phyloP scores from a whole-genome alignment of 1,284 basidiomycete species.

The Fomitopsis palustris region DNA sequence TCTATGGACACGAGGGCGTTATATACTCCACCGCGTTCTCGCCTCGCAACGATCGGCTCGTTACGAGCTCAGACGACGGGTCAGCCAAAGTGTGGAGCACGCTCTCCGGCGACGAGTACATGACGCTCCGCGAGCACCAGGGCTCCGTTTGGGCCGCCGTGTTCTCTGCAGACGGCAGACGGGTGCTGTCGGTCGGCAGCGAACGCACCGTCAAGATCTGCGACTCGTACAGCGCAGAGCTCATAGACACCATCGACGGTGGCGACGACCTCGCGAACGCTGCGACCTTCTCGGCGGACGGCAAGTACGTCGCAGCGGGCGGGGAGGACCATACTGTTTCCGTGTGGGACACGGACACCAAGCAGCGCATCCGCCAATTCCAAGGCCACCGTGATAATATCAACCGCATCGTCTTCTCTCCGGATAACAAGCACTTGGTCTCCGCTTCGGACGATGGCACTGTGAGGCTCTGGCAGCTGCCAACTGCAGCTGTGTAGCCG shows the following conservation, averaged over 20 bases:
- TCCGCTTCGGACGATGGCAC: slow-evolving; percentile 17
- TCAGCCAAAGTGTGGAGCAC: slow-evolving; percentile 9
- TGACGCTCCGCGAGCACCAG: slow-evolving; percentile 8
- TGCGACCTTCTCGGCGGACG: slow-evolving; percentile 21
- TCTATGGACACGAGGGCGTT: slow-evolving; percentile 11
- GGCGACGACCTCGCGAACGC: slow-evolving; percentile 13
- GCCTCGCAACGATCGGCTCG: slow-evolving; percentile 10
- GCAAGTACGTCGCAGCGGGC: slow-evolving; percentile 17
- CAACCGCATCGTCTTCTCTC: slow-evolving; percentile 13
- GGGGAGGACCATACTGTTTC: slow-evolving; percentile 18
- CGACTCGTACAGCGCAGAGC: slow-evolving; percentile 15
- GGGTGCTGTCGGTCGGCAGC: slow-evolving; percentile 18
- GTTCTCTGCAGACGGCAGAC: slow-evolving; percentile 21
- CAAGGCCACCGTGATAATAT: slow-evolving; percentile 17
- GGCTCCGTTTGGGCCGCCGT: slow-evolving; percentile 11
- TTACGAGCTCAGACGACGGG: slow-evolving; percentile 14
- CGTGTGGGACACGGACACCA: slow-evolving; percentile 19
- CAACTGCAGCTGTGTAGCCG: not conserved
- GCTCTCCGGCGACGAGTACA: slow-evolving; percentile 1
- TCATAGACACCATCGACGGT: slow-evolving; percentile 9
- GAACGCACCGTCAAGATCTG: slow-evolving; percentile 14
- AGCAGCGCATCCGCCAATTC: not conserved
- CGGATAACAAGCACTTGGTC: slow-evolving; percentile 12
- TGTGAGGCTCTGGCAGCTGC: slow-evolving; percentile 14
- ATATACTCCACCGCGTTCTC: slow-evolving; percentile 16